phyloP scores from a whole-genome alignment of 129 eudicot genomes.

The Flaveria ramosissima region DNA sequence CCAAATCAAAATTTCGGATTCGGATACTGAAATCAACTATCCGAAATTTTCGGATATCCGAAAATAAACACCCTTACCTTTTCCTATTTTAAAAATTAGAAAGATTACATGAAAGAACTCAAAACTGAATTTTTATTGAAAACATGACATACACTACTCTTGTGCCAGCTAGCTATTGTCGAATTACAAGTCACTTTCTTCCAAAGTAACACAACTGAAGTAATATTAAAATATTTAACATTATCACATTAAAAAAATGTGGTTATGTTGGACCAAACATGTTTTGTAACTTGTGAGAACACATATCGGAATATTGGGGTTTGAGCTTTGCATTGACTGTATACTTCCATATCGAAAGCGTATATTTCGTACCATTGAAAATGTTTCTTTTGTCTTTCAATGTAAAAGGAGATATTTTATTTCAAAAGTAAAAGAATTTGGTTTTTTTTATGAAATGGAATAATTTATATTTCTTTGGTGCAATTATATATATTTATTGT shows the following conservation, averaged over 20 bases:
- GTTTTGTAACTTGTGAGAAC: slow-evolving; percentile 39
- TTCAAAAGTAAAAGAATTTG: not conserved
- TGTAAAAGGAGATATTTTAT: not conserved
- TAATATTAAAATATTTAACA: not conserved
- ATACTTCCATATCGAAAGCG: slow-evolving; percentile 6
- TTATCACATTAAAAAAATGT: not conserved
- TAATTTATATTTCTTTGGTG: not conserved
- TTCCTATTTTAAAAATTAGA: no score
- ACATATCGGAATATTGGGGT: slow-evolving; percentile 33
- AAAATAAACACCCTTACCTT: no score
- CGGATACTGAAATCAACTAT: no score
- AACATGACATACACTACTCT: not conserved
- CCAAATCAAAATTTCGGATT: no score
- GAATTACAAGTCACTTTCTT: slow-evolving; percentile 27
- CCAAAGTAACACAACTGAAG: slow-evolving; percentile 26
- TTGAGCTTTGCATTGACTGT: slow-evolving; percentile 33
- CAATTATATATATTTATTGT: no score
- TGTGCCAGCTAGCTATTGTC: not conserved
- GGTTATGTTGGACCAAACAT: slow-evolving; percentile 27
- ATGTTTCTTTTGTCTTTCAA: not conserved
- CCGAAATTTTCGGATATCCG: no score
- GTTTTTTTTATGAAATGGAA: not conserved
- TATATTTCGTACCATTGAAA: slow-evolving; percentile 10
- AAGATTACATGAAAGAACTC: not conserved
- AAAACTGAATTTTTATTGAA: not conserved